Evolutionary conservation across 768 basidiomycete species (phyloP).

Genomic region (Auriculariales sp.): DNA sequence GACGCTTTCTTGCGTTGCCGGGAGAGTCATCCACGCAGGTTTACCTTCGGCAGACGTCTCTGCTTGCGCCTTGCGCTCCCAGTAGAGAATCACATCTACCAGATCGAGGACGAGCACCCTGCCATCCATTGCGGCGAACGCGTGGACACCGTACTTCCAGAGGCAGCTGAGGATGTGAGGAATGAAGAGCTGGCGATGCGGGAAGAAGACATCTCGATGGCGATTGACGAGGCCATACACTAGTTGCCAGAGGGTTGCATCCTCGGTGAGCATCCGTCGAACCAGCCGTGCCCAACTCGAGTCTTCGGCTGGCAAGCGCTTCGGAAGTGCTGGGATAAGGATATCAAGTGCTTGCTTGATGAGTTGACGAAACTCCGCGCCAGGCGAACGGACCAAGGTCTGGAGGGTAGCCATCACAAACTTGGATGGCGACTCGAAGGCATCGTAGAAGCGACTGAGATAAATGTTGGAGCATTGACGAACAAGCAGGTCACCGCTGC

Average conservation of each 20-base stretch:
- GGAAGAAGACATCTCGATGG: slow-evolving; percentile 83
- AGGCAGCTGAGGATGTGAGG: slow-evolving; percentile 88
- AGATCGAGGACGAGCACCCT: slow-evolving; percentile 82
- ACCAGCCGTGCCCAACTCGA: slow-evolving; percentile 78
- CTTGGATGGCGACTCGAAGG: slow-evolving; percentile 78
- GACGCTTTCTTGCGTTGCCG: slow-evolving; percentile 74
- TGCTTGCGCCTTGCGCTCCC: slow-evolving; percentile 60
- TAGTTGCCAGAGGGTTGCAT: slow-evolving; percentile 61
- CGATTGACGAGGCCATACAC: slow-evolving; percentile 90
- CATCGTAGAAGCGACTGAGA: slow-evolving; percentile 81
- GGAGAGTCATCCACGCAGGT: slow-evolving; percentile 53
- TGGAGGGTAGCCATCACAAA: slow-evolving; percentile 86
- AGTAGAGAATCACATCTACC: slow-evolving; percentile 80
- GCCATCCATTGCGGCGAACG: slow-evolving; percentile 58
- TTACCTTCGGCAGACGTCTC: slow-evolving; percentile 6
- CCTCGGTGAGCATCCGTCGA: slow-evolving; percentile 75
- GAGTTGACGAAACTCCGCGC: slow-evolving; percentile 59
- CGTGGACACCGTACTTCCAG: slow-evolving; percentile 70
- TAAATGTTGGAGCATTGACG: slow-evolving; percentile 88
- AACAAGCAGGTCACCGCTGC: slow-evolving; percentile 73
- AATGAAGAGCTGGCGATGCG: slow-evolving; percentile 82
- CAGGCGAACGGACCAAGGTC: slow-evolving; percentile 68
- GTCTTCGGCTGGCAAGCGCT: slow-evolving; percentile 34
- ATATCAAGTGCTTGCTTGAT: slow-evolving; percentile 80
- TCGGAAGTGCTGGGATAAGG: slow-evolving; percentile 68